Conservation (phyloP, 495 filamentous ascomycete genomes). For the Neurospora sp. region DNA sequence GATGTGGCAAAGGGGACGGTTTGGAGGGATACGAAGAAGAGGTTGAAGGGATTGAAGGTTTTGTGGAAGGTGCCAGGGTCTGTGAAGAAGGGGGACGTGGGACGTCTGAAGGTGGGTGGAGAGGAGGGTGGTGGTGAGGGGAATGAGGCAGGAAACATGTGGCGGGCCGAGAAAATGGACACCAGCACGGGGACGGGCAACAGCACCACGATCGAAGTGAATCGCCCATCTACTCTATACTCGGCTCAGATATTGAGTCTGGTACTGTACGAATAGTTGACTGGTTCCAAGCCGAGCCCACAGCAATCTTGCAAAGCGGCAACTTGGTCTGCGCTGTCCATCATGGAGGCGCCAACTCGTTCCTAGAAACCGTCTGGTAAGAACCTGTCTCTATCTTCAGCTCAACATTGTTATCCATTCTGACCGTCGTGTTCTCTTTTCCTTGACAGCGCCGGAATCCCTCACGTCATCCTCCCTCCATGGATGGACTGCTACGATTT, state of each 20-base stretch:
- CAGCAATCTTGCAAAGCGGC: slow-evolving; percentile 25
- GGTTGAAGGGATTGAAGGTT: slow-evolving; percentile 23
- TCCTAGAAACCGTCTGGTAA: slow-evolving; percentile 30
- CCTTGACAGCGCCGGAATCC: slow-evolving; percentile 31
- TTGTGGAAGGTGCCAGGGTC: slow-evolving; percentile 32
- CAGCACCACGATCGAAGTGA: no score
- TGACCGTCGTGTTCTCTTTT: not conserved
- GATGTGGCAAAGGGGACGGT: slow-evolving; percentile 1
- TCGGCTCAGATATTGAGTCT: slow-evolving; percentile 13
- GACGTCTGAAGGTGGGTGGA: not conserved
- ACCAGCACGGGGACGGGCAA: not conserved
- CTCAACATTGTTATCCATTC: not conserved
- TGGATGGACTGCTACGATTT: slow-evolving; percentile 49
- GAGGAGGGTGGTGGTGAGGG: slow-evolving; percentile 1
- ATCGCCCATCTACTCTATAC: not conserved
- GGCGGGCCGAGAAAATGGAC: not conserved
- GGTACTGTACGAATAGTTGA: slow-evolving; percentile 19
- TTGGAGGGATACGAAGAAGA: slow-evolving; percentile 3
- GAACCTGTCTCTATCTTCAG: not conserved
- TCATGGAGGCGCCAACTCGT: slow-evolving; percentile 37
- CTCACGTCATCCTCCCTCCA: slow-evolving; percentile 41
- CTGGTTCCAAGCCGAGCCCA: slow-evolving; percentile 31
- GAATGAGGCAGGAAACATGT: not conserved
- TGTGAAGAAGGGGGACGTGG: not conserved
- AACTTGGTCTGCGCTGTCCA: slow-evolving; percentile 31